Evolutionary conservation across 768 basidiomycete species (phyloP).

Genomic region (button mushroom (Agaricus bisporus)): DNA sequence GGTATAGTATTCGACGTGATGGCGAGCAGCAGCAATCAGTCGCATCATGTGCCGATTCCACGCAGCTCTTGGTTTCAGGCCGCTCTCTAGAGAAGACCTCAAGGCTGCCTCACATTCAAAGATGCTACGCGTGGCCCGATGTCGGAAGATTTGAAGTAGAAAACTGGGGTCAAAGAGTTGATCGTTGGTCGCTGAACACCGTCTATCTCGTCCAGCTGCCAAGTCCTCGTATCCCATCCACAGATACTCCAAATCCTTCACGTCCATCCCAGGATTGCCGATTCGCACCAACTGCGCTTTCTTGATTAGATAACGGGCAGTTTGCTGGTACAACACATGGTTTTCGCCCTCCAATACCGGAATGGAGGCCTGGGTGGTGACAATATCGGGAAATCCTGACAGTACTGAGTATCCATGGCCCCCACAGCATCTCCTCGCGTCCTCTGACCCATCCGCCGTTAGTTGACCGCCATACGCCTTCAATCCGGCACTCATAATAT

Average conservation of each 20-base stretch:
- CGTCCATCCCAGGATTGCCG: background rate
- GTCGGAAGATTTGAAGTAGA: conserved; percentile 16
- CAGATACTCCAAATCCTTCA: background rate
- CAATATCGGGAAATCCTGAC: conserved; percentile 18
- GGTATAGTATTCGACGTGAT: conserved; percentile 18
- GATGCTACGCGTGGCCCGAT: conserved; percentile 17
- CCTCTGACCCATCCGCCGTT: conserved; percentile 19
- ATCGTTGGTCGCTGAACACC: background rate
- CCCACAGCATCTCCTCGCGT: conserved; percentile 21
- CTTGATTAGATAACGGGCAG: conserved; percentile 21
- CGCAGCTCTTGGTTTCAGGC: conserved; percentile 12
- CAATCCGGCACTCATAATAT: conserved; percentile 16
- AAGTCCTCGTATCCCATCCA: background rate
- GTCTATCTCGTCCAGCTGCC: background rate
- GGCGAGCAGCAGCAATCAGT: conserved; percentile 18
- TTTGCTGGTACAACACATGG: conserved; percentile 23
- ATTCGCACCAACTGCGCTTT: background rate
- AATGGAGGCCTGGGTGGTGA: conserved; percentile 14
- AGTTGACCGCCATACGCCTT: conserved; percentile 19
- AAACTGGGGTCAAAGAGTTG: conserved; percentile 14
- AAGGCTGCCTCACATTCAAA: conserved; percentile 14
- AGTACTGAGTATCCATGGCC: conserved; percentile 20
- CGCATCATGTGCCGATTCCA: conserved; percentile 23
- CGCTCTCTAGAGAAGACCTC: conserved; percentile 6
- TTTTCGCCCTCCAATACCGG: conserved; percentile 21